Conservation (phyloP, 768 basidiomycete species). For the Boletus sp. region DNA sequence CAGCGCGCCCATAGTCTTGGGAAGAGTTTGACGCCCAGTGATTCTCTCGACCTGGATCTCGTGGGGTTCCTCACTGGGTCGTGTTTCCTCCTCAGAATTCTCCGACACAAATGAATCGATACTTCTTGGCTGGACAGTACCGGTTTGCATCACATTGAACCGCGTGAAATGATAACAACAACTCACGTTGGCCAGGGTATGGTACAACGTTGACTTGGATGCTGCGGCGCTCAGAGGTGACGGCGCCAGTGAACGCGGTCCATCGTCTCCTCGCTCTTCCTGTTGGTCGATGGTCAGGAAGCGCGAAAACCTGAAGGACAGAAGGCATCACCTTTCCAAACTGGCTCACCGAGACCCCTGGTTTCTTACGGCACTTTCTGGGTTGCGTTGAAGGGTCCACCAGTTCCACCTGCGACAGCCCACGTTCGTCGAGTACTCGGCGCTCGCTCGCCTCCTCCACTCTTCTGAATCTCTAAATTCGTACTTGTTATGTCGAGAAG, state of each 20-base stretch:
- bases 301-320: not conserved
- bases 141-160: constrained; percentile 10
- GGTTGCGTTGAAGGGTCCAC: constrained; percentile 18
- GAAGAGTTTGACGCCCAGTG: constrained; percentile 41
- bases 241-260: constrained; percentile 20
- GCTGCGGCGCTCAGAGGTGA: constrained; percentile 41
- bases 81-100: constrained; percentile 31
- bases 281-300: constrained; percentile 14
- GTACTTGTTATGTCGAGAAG: not conserved
- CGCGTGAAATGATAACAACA: not conserved
- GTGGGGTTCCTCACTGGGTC: constrained; percentile 43
- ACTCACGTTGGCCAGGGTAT: constrained; percentile 43
- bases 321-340: constrained; percentile 54
- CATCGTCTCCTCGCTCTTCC: constrained; percentile 24
- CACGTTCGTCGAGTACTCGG: constrained; percentile 40
- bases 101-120: constrained; percentile 45
- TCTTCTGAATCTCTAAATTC: constrained; percentile 50
- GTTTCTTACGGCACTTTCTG: constrained; percentile 40
- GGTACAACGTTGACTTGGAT: constrained; percentile 48
- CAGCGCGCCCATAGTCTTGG: constrained; percentile 41
- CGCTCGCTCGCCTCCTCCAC: constrained; percentile 58
- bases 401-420: constrained; percentile 10
- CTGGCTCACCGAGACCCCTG: constrained; percentile 57
- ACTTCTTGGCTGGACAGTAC: constrained; percentile 40
- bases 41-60: constrained; percentile 52